Evolutionary conservation across 805 yeast genomes (phyloP).

Genomic region (Metschnikowia aberdeeniae): DNA sequence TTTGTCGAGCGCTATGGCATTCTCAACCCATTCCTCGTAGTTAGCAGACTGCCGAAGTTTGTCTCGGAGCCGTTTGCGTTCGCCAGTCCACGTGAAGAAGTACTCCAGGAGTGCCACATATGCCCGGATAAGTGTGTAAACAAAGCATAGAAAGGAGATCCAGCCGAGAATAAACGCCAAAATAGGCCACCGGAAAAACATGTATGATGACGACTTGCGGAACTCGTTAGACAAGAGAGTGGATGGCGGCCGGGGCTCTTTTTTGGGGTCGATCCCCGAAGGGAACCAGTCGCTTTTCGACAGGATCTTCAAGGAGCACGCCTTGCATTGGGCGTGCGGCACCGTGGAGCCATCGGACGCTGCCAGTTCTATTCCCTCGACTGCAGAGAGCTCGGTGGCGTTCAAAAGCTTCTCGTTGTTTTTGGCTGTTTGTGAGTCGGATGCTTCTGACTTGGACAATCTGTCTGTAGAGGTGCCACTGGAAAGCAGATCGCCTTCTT

Average conservation of each 20-base stretch:
- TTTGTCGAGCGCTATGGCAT: constrained; percentile 56
- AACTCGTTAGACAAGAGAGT: constrained; percentile 31
- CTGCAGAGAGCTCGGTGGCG: neutral
- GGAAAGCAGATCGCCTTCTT: constrained; percentile 11
- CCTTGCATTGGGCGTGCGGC: constrained; percentile 3
- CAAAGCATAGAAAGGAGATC: constrained; percentile 45
- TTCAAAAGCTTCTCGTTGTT: neutral
- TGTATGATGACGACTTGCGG: constrained; percentile 30
- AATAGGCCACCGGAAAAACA: constrained; percentile 62
- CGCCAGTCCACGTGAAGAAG: constrained; percentile 57
- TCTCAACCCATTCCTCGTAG: constrained; percentile 59
- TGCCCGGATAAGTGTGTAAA: constrained; percentile 51
- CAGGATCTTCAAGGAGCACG: constrained; percentile 16
- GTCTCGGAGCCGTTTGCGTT: constrained; percentile 46
- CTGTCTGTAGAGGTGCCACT: constrained; percentile 6
- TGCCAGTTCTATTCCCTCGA: neutral
- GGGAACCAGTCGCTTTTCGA: constrained; percentile 30
- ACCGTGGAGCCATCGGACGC: neutral
- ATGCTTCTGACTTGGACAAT: constrained; percentile 8
- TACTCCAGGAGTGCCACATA: constrained; percentile 64
- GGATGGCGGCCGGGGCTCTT: constrained; percentile 4
- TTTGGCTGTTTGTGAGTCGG: neutral
- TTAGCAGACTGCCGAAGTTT: constrained; percentile 45
- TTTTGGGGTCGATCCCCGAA: constrained; percentile 11
- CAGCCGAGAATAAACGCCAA: constrained; percentile 50